phyloP scores from a whole-genome alignment of 192 early-diverging fungal species.

The Chytriomyces confervae region DNA sequence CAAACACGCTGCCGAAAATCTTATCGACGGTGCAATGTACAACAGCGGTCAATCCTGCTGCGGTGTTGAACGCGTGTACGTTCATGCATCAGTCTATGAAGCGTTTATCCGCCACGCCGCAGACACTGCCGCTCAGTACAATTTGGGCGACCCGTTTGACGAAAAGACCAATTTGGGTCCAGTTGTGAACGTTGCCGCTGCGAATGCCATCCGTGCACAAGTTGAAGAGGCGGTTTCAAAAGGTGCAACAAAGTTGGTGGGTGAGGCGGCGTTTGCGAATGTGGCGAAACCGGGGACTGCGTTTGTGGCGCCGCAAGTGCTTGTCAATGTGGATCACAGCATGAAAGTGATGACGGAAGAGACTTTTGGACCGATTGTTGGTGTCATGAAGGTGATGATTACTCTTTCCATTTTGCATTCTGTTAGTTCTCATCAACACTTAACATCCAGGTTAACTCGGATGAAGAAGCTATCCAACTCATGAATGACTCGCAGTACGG shows the following conservation, averaged over 20 bases:
- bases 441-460: conserved; percentile 43
- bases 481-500: conserved; percentile 83
- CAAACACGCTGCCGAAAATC: conserved; percentile 70
- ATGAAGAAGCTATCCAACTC: conserved; percentile 73
- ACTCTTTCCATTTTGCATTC: background rate
- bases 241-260: conserved; percentile 70
- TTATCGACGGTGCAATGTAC: conserved; percentile 82
- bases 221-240: conserved; percentile 67
- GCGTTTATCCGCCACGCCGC: conserved; percentile 66
- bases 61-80: conserved; percentile 78
- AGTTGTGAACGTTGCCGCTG: conserved; percentile 66
- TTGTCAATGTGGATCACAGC: conserved; percentile 70
- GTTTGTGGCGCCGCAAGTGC: conserved; percentile 73
- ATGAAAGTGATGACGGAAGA: conserved; percentile 81
- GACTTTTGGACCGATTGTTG: conserved; percentile 79
- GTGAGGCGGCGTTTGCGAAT: conserved; percentile 55
- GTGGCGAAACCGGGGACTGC: conserved; percentile 61
- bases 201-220: conserved; percentile 69
- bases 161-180: conserved; percentile 69
- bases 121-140: conserved; percentile 57
- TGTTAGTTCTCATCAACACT: background rate
- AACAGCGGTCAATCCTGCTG: conserved; percentile 84
- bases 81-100: conserved; percentile 75
- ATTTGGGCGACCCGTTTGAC: conserved; percentile 68
- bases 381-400: conserved; percentile 65